A percentile compares a stretch with the other conserved stretches of the same genome.
Conservation (phyloP, 805 yeast genomes). For the Hyphopichia homilentoma region DNA sequence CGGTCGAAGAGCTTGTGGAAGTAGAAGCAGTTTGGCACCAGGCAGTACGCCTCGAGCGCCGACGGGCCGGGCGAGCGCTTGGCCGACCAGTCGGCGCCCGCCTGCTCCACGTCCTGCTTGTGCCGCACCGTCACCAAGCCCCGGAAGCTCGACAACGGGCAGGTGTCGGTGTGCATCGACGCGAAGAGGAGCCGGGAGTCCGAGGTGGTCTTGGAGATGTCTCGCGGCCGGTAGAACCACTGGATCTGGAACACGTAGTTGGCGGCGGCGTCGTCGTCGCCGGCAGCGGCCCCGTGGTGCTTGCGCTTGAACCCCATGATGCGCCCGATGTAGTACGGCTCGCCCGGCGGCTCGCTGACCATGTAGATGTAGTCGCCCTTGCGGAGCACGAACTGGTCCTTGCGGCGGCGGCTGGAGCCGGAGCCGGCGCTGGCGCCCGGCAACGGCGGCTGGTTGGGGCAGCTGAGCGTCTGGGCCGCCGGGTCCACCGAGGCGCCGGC, state of each 20-base stretch:
- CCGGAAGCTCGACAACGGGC: slow-evolving; percentile 71
- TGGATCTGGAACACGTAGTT: slow-evolving; percentile 63
- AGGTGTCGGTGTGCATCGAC: slow-evolving; percentile 79
- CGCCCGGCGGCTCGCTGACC: slow-evolving; percentile 91
- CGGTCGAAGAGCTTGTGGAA: slow-evolving; percentile 84
- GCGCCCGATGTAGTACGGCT: slow-evolving; percentile 86
- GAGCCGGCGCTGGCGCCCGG: slow-evolving; percentile 1
- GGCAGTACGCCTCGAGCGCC: slow-evolving; percentile 47
- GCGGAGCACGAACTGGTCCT: slow-evolving; percentile 29
- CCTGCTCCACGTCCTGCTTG: slow-evolving; percentile 52
- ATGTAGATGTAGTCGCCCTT: slow-evolving; percentile 73
- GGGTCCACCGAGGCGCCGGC: slow-evolving; percentile 39
- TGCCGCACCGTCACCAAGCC: slow-evolving; percentile 74
- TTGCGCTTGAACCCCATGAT: slow-evolving; percentile 60
- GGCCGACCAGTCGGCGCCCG: background rate
- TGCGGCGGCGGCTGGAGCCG: slow-evolving; percentile 4
- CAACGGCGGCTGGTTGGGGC: slow-evolving; percentile 28
- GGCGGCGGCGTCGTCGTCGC: background rate
- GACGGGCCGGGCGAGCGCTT: slow-evolving; percentile 12
- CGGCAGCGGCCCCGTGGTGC: slow-evolving; percentile 1
- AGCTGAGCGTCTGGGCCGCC: slow-evolving; percentile 30
- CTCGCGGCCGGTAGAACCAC: slow-evolving; percentile 90
- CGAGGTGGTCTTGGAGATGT: slow-evolving; percentile 59
- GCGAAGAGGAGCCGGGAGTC: slow-evolving; percentile 80
- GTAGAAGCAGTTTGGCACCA: slow-evolving; percentile 69